These are phyloP conservation scores for Blastobotrys niveus DNA, from an alignment of 1,139 yeast species.

Conservation along the genomic window DNA sequence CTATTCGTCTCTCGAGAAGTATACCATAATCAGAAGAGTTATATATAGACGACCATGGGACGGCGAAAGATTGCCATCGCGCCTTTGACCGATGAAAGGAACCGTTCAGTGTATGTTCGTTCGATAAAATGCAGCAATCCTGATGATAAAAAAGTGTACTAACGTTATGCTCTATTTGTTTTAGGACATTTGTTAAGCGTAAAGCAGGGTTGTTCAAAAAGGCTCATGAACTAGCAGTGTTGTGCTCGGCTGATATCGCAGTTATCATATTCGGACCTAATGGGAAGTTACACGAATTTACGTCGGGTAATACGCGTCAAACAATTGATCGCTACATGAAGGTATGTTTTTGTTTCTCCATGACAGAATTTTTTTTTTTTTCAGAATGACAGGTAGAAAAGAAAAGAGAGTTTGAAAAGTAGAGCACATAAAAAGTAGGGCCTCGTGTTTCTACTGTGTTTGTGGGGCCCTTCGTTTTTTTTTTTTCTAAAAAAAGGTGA, in stretches of 20 bases:
- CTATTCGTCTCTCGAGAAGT: no score
- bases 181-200: constrained; percentile 79
- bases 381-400: neutral
- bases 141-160: no score
- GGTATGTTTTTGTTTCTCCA: constrained; percentile 24
- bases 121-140: no score
- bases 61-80: constrained; percentile 93
- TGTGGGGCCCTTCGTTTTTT: no score
- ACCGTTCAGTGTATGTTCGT: constrained; percentile 48
- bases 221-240: constrained; percentile 88
- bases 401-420: no score
- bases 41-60: no score
- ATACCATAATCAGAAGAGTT: no score
- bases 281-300: constrained; percentile 74
- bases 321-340: constrained; percentile 51
- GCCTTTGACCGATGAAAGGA: constrained; percentile 86
- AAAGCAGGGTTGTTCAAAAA: constrained; percentile 94
- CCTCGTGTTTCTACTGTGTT: no score
- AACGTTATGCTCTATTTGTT: no score
- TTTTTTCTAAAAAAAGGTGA: no score
- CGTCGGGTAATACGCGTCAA: constrained; percentile 63
- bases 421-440: no score
- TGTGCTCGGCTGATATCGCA: constrained; percentile 90
- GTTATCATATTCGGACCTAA: constrained; percentile 75
- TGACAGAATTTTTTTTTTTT: no score